Evolutionary conservation across 495 filamentous ascomycete genomes (phyloP), one percentile per base, ranked within the genome.

Genomic region (Penicillium cosmopolitanum): DNA sequence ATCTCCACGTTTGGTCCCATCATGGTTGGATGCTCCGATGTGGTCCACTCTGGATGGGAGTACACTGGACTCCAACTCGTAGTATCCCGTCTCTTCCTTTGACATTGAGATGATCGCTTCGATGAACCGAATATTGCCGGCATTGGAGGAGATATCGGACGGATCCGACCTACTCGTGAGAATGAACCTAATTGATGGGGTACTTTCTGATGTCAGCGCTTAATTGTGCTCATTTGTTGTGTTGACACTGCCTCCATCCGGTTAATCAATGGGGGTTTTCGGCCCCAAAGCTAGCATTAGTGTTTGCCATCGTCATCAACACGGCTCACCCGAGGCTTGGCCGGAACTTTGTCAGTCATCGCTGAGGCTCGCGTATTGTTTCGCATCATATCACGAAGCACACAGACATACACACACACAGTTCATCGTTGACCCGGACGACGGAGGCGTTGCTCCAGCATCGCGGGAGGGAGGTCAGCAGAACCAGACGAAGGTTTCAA

Each of bases 401-500:
- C n/a, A 13, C 15, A 38, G 31, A 42, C 18, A 40, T 13, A 31
- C 35, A 56, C 28, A 40, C 18, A 31, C 35, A 56, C 28, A 16
- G 9, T 19, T 25, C 31, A 33, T 57, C 23, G 34, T 50, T 34
- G 46, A 31, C 38, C 34, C 55, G 34, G 47, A 40, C 43, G 19
- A 51, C 33, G 23, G 5, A 9, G 10, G 19, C 46, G 46, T 48
- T 48, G 46, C 46, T 48, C 46, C 46, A 48, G 46, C 46, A 48
- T 48, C 46, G 21, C 11, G 46, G 23, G 18, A 5, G 23, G 19
- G 16, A 51, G 18, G 47, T 33, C 40, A 53, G 38, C 46, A 48
- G 42, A 44, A 21, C 33, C 28, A 5, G 13, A 46, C 15, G 38
- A 55, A 51, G 25, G 57, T 56, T 60, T 56, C 58, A 56, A 60